Base-by-base conservation (phyloP, 75 land plant genomes). In the Chamaecyparis obtusa region DNA sequence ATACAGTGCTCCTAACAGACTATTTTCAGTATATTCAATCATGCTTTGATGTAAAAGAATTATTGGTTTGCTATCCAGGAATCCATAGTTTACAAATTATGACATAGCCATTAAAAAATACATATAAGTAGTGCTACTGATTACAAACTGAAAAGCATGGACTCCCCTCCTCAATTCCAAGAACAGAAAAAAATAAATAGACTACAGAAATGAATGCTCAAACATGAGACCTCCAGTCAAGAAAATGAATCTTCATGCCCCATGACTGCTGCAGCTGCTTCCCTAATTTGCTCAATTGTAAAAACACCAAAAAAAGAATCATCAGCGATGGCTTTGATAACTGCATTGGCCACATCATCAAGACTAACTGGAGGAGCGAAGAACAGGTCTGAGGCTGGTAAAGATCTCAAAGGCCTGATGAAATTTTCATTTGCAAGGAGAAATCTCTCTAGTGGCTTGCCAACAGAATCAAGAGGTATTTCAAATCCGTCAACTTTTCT, bases 361-460 rank as follows among this genome's bases (percentile, higher is more conserved):
- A 97, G 97, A 87, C 94, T 97, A 1, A 97, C 94, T 57, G 99
- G 99, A 24, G 98, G 95, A 27, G 95, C 94, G 24, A 98, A 80
- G 54, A 97, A 85, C n/a, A 98, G 85, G 87, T 98, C 99, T 3
- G 99, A 96, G n/a, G 90, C 99, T 3, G 99, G 99, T 69, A 98
- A 85, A 43, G 97, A 94, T 56, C 69, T 91, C 75, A 98, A 74
- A 14, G 97, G 98, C 49, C 87, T 92, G 0, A 91, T 94, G 41
- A 97, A 87, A 37, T 87, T 93, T 81, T 94, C 94, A 3, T 87
- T 89, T n/a, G 96, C 94, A 33, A 57, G 71, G 33, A 98, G 93
- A 14, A 98, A 56, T 74, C 85, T 95, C 88, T 97, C 99, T 87
- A 97, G 19, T 60, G 99, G 99, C 87, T 94, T 88, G 3, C 99